Evolutionary conservation across 352 stramenopile species (phyloP).

Genomic region (Phytopythium litorale): DNA sequence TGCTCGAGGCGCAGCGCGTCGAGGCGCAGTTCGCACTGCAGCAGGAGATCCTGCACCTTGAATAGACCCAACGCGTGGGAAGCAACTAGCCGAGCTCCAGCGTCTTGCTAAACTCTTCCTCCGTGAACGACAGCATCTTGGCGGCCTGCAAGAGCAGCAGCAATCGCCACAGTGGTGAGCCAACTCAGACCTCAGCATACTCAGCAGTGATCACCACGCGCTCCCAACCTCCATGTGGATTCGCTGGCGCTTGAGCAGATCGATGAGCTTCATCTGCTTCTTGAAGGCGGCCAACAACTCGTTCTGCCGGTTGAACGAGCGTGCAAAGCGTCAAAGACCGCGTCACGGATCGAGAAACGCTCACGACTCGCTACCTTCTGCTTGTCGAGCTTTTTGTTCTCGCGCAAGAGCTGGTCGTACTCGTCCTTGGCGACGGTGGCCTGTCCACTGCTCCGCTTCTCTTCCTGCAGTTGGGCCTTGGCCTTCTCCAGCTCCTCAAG

Average conservation of each 20-base stretch:
- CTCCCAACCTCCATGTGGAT: constrained; percentile 70
- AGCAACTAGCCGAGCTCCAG: constrained; percentile 46
- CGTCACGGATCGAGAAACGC: background rate
- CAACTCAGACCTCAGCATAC: background rate
- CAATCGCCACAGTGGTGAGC: background rate
- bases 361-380: constrained; percentile 47
- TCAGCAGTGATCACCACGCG: background rate
- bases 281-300: constrained; percentile 77
- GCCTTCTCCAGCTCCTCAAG: constrained; percentile 74
- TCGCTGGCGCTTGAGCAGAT: constrained; percentile 80
- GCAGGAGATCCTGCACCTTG: constrained; percentile 56
- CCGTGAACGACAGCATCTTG: constrained; percentile 85
- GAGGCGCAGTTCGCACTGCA: constrained; percentile 65
- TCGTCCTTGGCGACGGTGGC: constrained; percentile 47
- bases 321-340: background rate
- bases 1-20: constrained; percentile 70
- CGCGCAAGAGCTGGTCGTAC: constrained; percentile 51
- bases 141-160: constrained; percentile 35
- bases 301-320: constrained; percentile 26
- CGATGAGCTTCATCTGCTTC: constrained; percentile 86
- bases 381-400: constrained; percentile 79
- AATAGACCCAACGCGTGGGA: constrained; percentile 9
- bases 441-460: constrained; percentile 41
- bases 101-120: constrained; percentile 80
- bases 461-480: constrained; percentile 62